These are phyloP conservation scores for Scheffersomyces lignosus DNA, from an alignment of 805 yeast genomes.

Conservation along the genomic window DNA sequence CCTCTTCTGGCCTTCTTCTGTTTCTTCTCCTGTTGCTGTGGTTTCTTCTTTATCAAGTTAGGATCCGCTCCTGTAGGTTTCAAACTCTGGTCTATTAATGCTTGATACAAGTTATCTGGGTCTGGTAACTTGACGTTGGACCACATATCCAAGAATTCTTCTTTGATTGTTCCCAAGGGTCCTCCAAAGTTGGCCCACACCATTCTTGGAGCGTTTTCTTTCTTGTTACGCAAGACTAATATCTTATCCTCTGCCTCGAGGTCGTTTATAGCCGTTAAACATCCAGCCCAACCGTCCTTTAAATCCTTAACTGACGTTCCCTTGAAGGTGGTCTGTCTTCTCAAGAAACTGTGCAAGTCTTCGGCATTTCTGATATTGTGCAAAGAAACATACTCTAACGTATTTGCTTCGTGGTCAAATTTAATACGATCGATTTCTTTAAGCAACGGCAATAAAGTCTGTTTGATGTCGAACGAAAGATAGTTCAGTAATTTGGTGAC, in stretches of 20 bases:
- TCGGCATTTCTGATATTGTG: constrained; percentile 83
- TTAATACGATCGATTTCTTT: constrained; percentile 75
- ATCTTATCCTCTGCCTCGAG: constrained; percentile 76
- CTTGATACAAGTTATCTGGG: constrained; percentile 75
- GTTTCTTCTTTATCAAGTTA: constrained; percentile 74
- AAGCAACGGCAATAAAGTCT: constrained; percentile 67
- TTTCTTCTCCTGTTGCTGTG: constrained; percentile 61
- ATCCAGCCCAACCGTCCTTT: constrained; percentile 94
- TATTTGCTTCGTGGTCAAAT: constrained; percentile 58
- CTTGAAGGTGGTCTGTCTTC: constrained; percentile 81
- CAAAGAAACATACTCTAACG: constrained; percentile 84
- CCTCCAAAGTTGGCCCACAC: constrained; percentile 90
- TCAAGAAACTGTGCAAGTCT: constrained; percentile 70
- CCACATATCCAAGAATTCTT: constrained; percentile 85
- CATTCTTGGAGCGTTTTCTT: constrained; percentile 88
- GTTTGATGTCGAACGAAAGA: constrained; percentile 59
- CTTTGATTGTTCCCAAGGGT: constrained; percentile 67
- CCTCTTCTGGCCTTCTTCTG: constrained; percentile 91
- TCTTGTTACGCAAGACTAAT: constrained; percentile 83
- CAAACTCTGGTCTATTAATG: constrained; percentile 77
- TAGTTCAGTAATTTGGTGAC: constrained; percentile 66
- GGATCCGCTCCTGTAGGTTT: constrained; percentile 99
- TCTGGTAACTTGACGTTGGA: constrained; percentile 74
- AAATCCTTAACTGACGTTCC: constrained; percentile 82
- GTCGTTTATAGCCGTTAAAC: constrained; percentile 73